Conservation (phyloP, 345 rosid genomes). For the sweet orange (Citrus sinensis) region DVS_A1.0 CM039163.1:52244501-52245000, state of each 20-base stretch:
- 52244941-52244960: constrained; percentile 89
- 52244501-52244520: background rate
- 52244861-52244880: constrained; percentile 59
- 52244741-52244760: constrained; percentile 47
- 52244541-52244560: constrained; percentile 69
- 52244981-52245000: constrained; percentile 81
- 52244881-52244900: constrained; percentile 88
- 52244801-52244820: constrained; percentile 61
- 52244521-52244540: constrained; percentile 33
- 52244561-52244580: constrained; percentile 59
- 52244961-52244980: constrained; percentile 82
- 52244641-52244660: constrained; percentile 93
- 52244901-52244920: constrained; percentile 63
- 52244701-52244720: constrained; percentile 54
- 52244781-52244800: constrained; percentile 79
- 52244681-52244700: constrained; percentile 67
- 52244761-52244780: constrained; percentile 64
- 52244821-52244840: constrained; percentile 70
- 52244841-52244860: constrained; percentile 84
- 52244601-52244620: constrained; percentile 37
- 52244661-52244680: constrained; percentile 75
- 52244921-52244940: constrained; percentile 71
- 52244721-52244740: constrained; percentile 40
- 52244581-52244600: constrained; percentile 35
- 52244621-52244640: constrained; percentile 82